Evolutionary conservation across 1,284 basidiomycete genomes (phyloP).

Genomic region (Naganishia liquefaciens): DNA sequence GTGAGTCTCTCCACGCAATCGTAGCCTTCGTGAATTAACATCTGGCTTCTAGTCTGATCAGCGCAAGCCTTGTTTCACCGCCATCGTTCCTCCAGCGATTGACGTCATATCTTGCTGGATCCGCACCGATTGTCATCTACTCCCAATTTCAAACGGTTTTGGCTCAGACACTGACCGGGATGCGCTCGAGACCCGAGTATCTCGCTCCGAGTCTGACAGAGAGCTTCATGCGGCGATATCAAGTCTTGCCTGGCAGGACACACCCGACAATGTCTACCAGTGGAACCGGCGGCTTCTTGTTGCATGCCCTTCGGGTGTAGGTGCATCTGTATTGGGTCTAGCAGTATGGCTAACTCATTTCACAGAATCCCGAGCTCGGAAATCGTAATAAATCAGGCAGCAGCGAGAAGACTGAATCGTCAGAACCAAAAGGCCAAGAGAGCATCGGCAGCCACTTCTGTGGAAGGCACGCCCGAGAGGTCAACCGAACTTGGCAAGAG

Average conservation of each 20-base stretch:
- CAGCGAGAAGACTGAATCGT: constrained; percentile 13
- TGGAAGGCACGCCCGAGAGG: constrained; percentile 4
- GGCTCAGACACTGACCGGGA: constrained; percentile 70
- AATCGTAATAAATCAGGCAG: constrained; percentile 5
- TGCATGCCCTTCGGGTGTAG: constrained; percentile 82
- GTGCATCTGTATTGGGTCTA: constrained; percentile 41
- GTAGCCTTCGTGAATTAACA: neutral
- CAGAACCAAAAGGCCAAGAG: constrained; percentile 17
- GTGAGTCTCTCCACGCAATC: constrained; percentile 54
- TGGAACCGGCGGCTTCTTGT: constrained; percentile 82
- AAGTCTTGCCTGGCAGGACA: constrained; percentile 90
- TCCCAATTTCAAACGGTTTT: constrained; percentile 80
- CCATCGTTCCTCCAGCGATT: constrained; percentile 76
- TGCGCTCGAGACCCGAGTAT: constrained; percentile 68
- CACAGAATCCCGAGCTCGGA: constrained; percentile 20
- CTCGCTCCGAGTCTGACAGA: constrained; percentile 82
- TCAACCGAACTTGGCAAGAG: constrained; percentile 6
- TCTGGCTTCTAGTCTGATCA: constrained; percentile 63
- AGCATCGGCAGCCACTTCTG: constrained; percentile 13
- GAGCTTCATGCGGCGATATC: constrained; percentile 86
- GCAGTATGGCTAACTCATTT: neutral
- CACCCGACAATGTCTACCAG: constrained; percentile 94
- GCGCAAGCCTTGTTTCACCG: constrained; percentile 84
- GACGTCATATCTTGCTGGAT: constrained; percentile 75
- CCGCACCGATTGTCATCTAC: constrained; percentile 81